Evolutionary conservation across 2,329 filamentous ascomycete species (phyloP), one percentile per base, ranked within the genome.

Genomic region (Reticulascus tulasneorum): DNA sequence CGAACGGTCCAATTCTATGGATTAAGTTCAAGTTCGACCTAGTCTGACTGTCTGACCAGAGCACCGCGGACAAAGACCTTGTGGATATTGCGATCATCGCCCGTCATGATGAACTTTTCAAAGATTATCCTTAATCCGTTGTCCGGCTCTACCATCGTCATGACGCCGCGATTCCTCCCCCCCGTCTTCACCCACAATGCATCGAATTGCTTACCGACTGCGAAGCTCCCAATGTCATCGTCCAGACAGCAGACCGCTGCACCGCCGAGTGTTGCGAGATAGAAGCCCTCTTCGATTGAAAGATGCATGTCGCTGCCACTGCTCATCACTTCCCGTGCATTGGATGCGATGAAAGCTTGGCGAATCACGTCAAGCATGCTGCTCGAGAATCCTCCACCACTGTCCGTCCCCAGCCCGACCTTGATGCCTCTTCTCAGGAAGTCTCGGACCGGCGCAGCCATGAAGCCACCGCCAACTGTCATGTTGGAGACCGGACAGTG

Each of bases 401-500:
- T 75, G 44, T 84, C 79, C 0, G 79, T 84, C 0, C 80, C 80
- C 0, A 84, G 56, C 0, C 80, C 80, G n/a, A 84, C 77, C 40
- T 82, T 80, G 50, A 84, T 73, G 1, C 69, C 77, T 2, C 64
- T 59, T 1, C 63, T 54, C 6, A 84, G 58, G 35, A 81, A 79
- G 17, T 76, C 67, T 2, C 75, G 66, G 7, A 84, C 60, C 0
- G 73, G 76, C 1, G 77, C 77, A 1, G 71, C 71, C 77, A 80
- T 78, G 57, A 77, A 80, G 15, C 75, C 79, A 12, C 71, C 75
- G 3, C 75, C 73, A 0, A 77, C 67, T 0, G 75, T 79, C 59
- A 79, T 82, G 52, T 83, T 84, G 9, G 77, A 67, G 2, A 78
- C 69, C 0, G 79, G 80, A 39, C 79, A 84, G 48, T 84, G 79